Evolutionary conservation across 208 protist genomes (phyloP).

Genomic region (Leptomonas pyrrhocoris): DNA sequence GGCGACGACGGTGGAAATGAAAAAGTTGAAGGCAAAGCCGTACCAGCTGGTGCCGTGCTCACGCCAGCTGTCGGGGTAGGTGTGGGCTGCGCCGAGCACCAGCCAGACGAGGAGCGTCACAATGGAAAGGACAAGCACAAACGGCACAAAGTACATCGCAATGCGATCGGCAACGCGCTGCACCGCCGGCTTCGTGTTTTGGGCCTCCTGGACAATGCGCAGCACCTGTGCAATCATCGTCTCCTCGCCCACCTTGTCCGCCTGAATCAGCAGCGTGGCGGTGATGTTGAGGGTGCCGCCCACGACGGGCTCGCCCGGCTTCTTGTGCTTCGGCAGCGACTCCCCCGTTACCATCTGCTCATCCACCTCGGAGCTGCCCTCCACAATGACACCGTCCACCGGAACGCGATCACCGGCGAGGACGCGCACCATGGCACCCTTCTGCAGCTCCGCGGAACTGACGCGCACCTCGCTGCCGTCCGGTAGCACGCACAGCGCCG

Average conservation of each 20-base stretch:
- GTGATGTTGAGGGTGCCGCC: constrained; percentile 85
- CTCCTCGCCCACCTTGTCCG: constrained; percentile 80
- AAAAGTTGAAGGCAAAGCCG: constrained; percentile 94
- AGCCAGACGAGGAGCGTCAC: constrained; percentile 93
- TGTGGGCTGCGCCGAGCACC: constrained; percentile 52
- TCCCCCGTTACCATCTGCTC: constrained; percentile 97
- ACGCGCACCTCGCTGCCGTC: constrained; percentile 45
- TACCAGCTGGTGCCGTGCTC: constrained; percentile 34
- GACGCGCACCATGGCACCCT: constrained; percentile 83
- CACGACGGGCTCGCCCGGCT: constrained; percentile 56
- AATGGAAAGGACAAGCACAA: constrained; percentile 88
- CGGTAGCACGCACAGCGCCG: constrained; percentile 23
- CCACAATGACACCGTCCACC: constrained; percentile 90
- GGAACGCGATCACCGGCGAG: constrained; percentile 90
- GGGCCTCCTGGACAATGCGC: constrained; percentile 96
- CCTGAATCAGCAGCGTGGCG: constrained; percentile 61
- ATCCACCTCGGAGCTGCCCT: constrained; percentile 88
- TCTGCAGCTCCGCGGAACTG: constrained; percentile 35
- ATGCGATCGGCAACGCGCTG: constrained; percentile 93
- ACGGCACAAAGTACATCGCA: constrained; percentile 93
- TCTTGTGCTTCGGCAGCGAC: constrained; percentile 75
- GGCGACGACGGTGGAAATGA: constrained; percentile 94
- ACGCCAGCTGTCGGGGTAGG: constrained; percentile 75
- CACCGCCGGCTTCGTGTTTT: constrained; percentile 95
- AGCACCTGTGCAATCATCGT: constrained; percentile 95